Percentiles rank a stretch among this genome's conserved stretches.
These are phyloP conservation scores for Thelonectria discophora DNA, from an alignment of 2,329 filamentous ascomycete species.

Conservation along the genomic window DNA sequence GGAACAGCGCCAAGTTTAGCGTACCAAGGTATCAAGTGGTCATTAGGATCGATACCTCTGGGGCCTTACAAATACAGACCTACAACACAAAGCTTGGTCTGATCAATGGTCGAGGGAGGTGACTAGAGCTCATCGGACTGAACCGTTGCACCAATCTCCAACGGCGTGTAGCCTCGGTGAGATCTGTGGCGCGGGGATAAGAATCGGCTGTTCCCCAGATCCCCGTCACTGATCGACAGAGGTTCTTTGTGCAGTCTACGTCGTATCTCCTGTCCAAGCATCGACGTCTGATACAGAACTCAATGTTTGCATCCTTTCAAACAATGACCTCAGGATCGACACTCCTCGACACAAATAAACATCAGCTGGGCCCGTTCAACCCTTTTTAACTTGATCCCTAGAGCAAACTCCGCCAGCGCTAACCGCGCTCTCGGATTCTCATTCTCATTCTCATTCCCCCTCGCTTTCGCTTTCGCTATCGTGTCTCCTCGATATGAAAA, in stretches of 20 bases:
- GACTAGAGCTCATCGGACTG: too few relatives aligned
- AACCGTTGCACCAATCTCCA: too few relatives aligned
- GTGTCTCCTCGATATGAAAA: background rate
- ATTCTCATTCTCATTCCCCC: background rate
- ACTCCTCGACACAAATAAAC: too few relatives aligned
- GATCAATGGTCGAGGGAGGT: too few relatives aligned
- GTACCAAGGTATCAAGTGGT: background rate
- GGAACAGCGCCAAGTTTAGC: background rate
- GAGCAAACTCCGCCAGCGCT: too few relatives aligned
- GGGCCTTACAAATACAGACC: too few relatives aligned
- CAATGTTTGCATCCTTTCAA: background rate
- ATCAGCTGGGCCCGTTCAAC: too few relatives aligned
- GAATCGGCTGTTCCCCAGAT: background rate
- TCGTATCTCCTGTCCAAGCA: too few relatives aligned
- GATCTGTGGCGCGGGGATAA: background rate
- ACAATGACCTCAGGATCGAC: background rate
- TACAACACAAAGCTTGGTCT: too few relatives aligned
- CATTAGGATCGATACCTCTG: too few relatives aligned
- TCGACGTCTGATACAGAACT: background rate
- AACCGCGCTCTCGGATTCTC: background rate
- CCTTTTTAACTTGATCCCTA: too few relatives aligned
- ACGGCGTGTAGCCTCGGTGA: too few relatives aligned
- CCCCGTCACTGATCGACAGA: background rate
- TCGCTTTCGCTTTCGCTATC: conserved; percentile 4
- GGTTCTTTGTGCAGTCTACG: background rate